Evolutionary conservation across 1,139 yeast species (phyloP).

Genomic region (Pichia sp.): DNA sequence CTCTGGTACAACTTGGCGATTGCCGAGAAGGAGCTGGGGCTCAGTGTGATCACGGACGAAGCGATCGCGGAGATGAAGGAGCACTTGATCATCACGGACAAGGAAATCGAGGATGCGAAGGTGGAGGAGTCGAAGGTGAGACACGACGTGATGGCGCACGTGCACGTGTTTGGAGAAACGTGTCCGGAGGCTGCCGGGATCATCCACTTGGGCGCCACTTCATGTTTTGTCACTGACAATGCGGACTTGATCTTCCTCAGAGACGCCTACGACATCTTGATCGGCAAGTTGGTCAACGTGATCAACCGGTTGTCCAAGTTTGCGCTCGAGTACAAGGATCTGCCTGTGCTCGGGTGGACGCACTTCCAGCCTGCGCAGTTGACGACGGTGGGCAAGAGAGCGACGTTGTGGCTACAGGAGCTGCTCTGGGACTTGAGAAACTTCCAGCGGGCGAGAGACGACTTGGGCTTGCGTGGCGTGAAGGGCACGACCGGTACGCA

Average conservation of each 20-base stretch:
- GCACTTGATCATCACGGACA: constrained; percentile 81
- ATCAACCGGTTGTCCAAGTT: constrained; percentile 84
- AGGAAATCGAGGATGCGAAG: constrained; percentile 83
- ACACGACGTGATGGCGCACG: constrained; percentile 99
- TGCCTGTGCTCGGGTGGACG: constrained; percentile 98
- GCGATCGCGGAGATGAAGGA: constrained; percentile 82
- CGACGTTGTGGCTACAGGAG: constrained; percentile 96
- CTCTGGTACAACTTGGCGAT: constrained; percentile 93
- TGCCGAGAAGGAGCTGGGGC: constrained; percentile 91
- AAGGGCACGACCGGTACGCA: constrained; percentile 99
- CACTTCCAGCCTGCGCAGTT: constrained; percentile 99
- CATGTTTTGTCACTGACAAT: constrained; percentile 95
- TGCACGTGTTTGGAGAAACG: constrained; percentile 86
- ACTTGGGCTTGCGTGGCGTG: constrained; percentile 94
- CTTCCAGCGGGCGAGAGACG: constrained; percentile 92
- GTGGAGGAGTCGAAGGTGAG: constrained; percentile 96
- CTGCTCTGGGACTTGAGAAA: constrained; percentile 96
- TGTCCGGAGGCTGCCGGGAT: constrained; percentile 98
- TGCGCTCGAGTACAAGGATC: constrained; percentile 86
- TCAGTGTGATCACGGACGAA: constrained; percentile 77
- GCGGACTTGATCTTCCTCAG: constrained; percentile 95
- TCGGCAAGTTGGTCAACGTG: constrained; percentile 93
- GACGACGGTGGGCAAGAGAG: constrained; percentile 97
- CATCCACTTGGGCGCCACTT: constrained; percentile 97
- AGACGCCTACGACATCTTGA: constrained; percentile 88